Percentiles rank a stretch among this genome's conserved stretches.
phyloP scores from a whole-genome alignment of 352 stramenopile species.

The Blastocystis sp. region DNA sequence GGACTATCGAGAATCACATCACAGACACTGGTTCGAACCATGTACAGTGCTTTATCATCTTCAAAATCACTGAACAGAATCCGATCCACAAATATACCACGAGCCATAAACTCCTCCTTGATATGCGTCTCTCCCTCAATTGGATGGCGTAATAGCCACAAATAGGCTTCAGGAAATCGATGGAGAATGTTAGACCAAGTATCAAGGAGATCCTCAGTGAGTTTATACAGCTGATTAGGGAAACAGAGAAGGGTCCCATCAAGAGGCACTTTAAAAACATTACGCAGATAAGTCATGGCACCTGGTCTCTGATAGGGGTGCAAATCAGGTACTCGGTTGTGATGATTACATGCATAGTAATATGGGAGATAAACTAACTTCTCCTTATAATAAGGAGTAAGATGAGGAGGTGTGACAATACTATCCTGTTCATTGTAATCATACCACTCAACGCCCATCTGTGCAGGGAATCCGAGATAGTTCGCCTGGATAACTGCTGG shows the following conservation, averaged over 20 bases:
- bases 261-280: slow-evolving; percentile 14
- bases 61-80: slow-evolving; percentile 63
- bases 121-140: slow-evolving; percentile 50
- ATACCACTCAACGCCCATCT: slow-evolving; percentile 6
- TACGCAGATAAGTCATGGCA: not conserved
- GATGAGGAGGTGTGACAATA: not conserved
- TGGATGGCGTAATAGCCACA: slow-evolving; percentile 50
- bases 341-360: slow-evolving; percentile 56
- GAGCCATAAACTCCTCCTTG: slow-evolving; percentile 19
- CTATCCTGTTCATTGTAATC: slow-evolving; percentile 52
- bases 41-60: slow-evolving; percentile 35
- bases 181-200: slow-evolving; percentile 41
- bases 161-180: not conserved
- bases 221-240: slow-evolving; percentile 61
- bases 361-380: slow-evolving; percentile 62
- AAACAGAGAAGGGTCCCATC: slow-evolving; percentile 36
- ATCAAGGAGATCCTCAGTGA: not conserved
- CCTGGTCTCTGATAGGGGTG: not conserved
- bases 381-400: not conserved
- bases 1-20: slow-evolving; percentile 47
- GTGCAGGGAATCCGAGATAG: slow-evolving; percentile 38
- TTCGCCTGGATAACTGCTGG: slow-evolving; percentile 40
- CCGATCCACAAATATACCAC: slow-evolving; percentile 1
- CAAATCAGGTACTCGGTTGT: slow-evolving; percentile 24
- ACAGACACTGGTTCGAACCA: slow-evolving; percentile 48